These are phyloP conservation scores for Claviceps sp. DNA, from an alignment of 2,329 filamentous ascomycete genomes.

Conservation along the genomic window DNA sequence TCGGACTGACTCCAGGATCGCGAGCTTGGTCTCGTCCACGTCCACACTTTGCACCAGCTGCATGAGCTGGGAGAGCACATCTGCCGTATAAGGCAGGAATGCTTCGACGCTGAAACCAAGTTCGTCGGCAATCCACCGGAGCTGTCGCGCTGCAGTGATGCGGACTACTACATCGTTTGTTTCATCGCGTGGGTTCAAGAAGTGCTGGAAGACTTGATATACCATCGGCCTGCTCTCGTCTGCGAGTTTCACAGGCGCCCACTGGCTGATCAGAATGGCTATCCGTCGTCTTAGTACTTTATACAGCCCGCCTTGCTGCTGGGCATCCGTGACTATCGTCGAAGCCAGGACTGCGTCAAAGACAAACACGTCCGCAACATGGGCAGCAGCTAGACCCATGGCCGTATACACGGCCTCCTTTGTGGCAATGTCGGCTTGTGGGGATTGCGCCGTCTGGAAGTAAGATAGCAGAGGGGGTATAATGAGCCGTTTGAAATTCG, in stretches of 20 bases:
- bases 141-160: conserved; percentile 76
- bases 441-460: conserved; percentile 63
- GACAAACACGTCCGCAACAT: conserved; percentile 61
- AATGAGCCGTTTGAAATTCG: conserved; percentile 74
- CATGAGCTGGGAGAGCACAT: conserved; percentile 61
- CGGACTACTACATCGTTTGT: conserved; percentile 85
- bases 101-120: conserved; percentile 63
- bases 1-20: conserved; percentile 74
- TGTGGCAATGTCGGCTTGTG: conserved; percentile 54
- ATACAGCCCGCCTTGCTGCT: conserved; percentile 46
- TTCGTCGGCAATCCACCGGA: conserved; percentile 70
- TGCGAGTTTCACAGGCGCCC: conserved; percentile 68
- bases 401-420: conserved; percentile 95
- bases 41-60: conserved; percentile 67
- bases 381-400: conserved; percentile 71
- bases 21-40: conserved; percentile 79
- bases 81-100: conserved; percentile 66
- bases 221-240: conserved; percentile 56
- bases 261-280: conserved; percentile 78
- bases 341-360: conserved; percentile 69
- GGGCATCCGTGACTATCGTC: conserved; percentile 67
- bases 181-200: conserved; percentile 64
- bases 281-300: conserved; percentile 79
- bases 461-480: conserved; percentile 69
- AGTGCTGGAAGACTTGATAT: conserved; percentile 80